Evolutionary conservation across 1,284 basidiomycete genomes (phyloP).

Genomic region (Fomitiporia mediterranea): DNA sequence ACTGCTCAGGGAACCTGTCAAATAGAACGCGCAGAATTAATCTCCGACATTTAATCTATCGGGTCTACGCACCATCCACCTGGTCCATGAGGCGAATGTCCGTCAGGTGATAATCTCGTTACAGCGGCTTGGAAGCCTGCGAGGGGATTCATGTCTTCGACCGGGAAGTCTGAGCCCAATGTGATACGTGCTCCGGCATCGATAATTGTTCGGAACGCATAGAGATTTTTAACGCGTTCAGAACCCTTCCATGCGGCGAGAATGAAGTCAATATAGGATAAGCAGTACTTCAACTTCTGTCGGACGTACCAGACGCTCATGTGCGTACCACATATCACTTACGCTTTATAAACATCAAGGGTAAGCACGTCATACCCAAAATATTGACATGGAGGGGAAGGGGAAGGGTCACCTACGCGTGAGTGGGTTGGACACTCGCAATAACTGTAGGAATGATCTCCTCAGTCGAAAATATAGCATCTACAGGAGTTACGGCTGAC

Average conservation of each 20-base stretch:
- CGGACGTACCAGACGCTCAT: conserved; percentile 64
- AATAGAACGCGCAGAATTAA: neutral
- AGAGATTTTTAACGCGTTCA: conserved; percentile 79
- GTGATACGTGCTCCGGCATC: conserved; percentile 59
- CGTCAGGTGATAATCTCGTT: conserved; percentile 67
- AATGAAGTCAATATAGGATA: conserved; percentile 11
- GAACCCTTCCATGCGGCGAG: conserved; percentile 50
- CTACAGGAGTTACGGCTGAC: conserved; percentile 37
- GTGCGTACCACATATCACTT: conserved; percentile 88
- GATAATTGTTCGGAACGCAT: conserved; percentile 76
- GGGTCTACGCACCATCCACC: conserved; percentile 62
- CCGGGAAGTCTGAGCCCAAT: conserved; percentile 87
- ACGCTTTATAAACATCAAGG: conserved; percentile 39
- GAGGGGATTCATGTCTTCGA: conserved; percentile 76
- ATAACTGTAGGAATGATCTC: conserved; percentile 52
- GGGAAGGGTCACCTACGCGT: conserved; percentile 56
- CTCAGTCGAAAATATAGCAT: neutral
- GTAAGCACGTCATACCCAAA: neutral
- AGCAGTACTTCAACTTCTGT: conserved; percentile 2
- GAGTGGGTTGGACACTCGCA: conserved; percentile 90
- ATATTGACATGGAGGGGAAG: neutral
- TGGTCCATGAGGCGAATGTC: conserved; percentile 76
- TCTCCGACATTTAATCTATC: neutral
- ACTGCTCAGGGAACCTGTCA: conserved; percentile 75
- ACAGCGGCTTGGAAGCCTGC: conserved; percentile 83